Percentiles rank a stretch among this genome's conserved stretches.
Evolutionary conservation across 768 basidiomycete genomes (phyloP).

Genomic region (Cytidiella melzeri): DNA sequence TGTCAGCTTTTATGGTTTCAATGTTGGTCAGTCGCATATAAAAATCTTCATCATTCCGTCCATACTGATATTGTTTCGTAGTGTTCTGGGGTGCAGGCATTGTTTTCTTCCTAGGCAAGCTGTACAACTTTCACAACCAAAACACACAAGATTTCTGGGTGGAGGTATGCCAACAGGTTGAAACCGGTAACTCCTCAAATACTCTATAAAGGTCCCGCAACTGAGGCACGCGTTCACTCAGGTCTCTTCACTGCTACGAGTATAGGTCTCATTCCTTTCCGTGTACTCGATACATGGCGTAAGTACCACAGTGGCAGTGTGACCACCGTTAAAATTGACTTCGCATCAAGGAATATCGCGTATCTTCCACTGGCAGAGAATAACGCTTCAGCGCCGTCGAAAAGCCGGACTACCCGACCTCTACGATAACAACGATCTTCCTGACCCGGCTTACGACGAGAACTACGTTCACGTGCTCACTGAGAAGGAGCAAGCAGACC

Average conservation of each 20-base stretch:
- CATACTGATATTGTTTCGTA: slow-evolving; percentile 15
- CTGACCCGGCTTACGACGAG: slow-evolving; percentile 67
- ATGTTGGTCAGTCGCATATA: slow-evolving; percentile 51
- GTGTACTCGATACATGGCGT: slow-evolving; percentile 74
- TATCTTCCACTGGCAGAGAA: slow-evolving; percentile 70
- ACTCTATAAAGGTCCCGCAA: neutral
- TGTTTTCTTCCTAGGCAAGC: slow-evolving; percentile 61
- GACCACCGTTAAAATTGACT: neutral
- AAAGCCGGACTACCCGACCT: slow-evolving; percentile 62
- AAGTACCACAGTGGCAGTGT: slow-evolving; percentile 5
- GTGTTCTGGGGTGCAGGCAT: slow-evolving; percentile 88
- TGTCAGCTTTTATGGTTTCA: slow-evolving; percentile 71
- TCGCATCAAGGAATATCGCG: slow-evolving; percentile 49
- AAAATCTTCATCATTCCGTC: neutral
- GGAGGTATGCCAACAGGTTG: slow-evolving; percentile 70
- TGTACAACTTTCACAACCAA: slow-evolving; percentile 65
- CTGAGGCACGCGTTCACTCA: slow-evolving; percentile 18
- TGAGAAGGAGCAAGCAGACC: slow-evolving; percentile 53
- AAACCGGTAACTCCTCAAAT: slow-evolving; percentile 45
- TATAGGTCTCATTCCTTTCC: slow-evolving; percentile 72
- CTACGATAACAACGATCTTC: slow-evolving; percentile 72
- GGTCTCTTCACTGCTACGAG: slow-evolving; percentile 78
- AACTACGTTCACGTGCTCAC: slow-evolving; percentile 69
- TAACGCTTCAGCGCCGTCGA: slow-evolving; percentile 50
- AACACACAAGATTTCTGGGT: slow-evolving; percentile 78